Base-by-base conservation (phyloP, 202 grass and related monocot species). In the Musa balbisiana region DNA sequence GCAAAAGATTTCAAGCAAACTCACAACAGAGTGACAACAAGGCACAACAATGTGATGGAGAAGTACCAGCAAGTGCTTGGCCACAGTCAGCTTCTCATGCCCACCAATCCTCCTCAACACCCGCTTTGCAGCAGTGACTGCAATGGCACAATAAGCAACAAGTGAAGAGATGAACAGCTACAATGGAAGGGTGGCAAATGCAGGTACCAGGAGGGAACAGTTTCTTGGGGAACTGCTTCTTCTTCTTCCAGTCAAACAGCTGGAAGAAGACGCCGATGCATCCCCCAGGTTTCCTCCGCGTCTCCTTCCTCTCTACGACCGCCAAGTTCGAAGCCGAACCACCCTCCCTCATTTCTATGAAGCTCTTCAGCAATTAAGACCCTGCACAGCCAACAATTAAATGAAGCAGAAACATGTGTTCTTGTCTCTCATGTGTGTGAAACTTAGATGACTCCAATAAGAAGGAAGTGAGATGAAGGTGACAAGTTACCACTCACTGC, bases 221-320 rank as follows among this genome's bases (percentile, higher is more conserved):
- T 51, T 60, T 83, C 74, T 65, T 85, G 63, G 83, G 52, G 69
- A 85, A 78, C 13, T 63, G 78, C 73, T 83, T 83, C 81, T 94
- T 92, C 77, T 73, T 89, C 0, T 94, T 88, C 95, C 95, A 99
- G 62, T 90, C 87, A 0, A 94, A 79, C 27, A 99, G 84, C 80
- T 99, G 88, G 83, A 99, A 82, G 14, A 94, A 90, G 69, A 99
- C 71, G 6, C 80, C 74, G 68, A 71, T 20, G 11, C 83, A 85
- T 22, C 78, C 81, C 22, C 87, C 80, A 6, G 78, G 71, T 72
- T 83, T 78, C 85, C 73, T 68, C 12, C 17, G 50, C 15, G 59
- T 69, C 54, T 64, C 19, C 66, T 86, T 76, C 85, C 79, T 86
- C 86, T 97, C 93, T 27, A 89, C 85, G 3, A 97, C 87, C 59